These are phyloP conservation scores for Selaginella moellendorffii DNA, from an alignment of 75 land plant species.

Conservation along the genomic window DNA sequence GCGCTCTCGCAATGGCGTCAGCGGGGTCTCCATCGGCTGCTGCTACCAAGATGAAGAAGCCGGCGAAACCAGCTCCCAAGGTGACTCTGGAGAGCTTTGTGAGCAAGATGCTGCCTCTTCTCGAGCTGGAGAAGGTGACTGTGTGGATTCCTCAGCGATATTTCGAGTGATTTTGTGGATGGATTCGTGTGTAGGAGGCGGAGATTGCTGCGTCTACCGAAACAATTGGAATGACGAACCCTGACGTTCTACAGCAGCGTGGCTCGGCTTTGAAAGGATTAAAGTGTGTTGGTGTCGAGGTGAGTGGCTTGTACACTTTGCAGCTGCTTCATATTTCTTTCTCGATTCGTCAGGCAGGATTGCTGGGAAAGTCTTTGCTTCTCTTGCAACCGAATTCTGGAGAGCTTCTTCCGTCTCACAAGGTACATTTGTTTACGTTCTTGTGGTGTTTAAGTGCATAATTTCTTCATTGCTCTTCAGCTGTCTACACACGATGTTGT, in stretches of 20 bases:
- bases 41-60: too few relatives aligned
- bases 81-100: constrained; percentile 7
- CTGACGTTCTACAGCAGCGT: neutral
- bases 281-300: constrained; percentile 2
- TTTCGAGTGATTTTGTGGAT: neutral
- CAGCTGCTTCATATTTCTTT: neutral
- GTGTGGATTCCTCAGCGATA: neutral
- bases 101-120: constrained; percentile 1
- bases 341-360: neutral
- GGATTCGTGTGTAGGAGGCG: neutral
- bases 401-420: constrained; percentile 4
- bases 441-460: neutral
- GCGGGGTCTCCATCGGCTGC: too few relatives aligned
- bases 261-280: neutral
- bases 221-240: neutral
- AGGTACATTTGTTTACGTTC: neutral
- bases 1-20: too few relatives aligned
- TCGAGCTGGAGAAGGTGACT: constrained; percentile 7
- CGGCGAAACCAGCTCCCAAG: too few relatives aligned
- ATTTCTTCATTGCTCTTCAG: neutral
- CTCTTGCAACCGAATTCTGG: neutral
- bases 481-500: constrained; percentile 1
- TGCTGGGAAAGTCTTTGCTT: neutral
- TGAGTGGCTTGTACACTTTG: neutral
- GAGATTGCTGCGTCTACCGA: constrained; percentile 7